These are phyloP conservation scores for Pythium dissimile DNA, from an alignment of 352 stramenopile species.

Conservation along the genomic window DNA sequence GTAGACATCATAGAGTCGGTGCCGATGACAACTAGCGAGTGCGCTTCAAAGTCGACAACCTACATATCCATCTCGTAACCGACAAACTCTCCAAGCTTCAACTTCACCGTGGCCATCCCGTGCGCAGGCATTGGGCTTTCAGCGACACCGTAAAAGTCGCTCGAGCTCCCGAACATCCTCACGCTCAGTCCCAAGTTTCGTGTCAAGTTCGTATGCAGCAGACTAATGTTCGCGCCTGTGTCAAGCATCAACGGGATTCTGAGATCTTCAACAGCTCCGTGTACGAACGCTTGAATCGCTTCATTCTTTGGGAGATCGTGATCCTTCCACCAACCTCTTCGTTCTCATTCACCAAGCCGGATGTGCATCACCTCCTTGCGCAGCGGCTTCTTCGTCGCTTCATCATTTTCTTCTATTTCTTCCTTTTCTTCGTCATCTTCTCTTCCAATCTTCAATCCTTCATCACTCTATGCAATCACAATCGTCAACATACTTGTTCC, in stretches of 20 bases:
- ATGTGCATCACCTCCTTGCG: not conserved
- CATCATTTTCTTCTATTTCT: slow-evolving; percentile 1
- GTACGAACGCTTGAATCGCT: slow-evolving; percentile 7
- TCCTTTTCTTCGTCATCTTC: not conserved
- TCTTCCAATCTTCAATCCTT: not conserved
- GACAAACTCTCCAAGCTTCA: slow-evolving; percentile 1
- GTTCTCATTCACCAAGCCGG: not conserved
- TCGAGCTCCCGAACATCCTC: slow-evolving; percentile 12
- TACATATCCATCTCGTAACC: slow-evolving; percentile 20
- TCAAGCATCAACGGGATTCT: slow-evolving; percentile 19
- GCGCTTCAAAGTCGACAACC: slow-evolving; percentile 21
- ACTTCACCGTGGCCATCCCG: slow-evolving; percentile 7
- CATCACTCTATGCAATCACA: not conserved
- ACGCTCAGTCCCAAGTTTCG: slow-evolving; percentile 11
- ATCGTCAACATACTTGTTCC: not conserved
- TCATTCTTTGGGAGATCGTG: slow-evolving; percentile 2
- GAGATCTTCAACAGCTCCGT: slow-evolving; percentile 5
- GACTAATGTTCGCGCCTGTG: slow-evolving; percentile 13
- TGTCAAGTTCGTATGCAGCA: slow-evolving; percentile 17
- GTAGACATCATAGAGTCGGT: slow-evolving; percentile 19
- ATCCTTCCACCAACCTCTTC: slow-evolving; percentile 9
- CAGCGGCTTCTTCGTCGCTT: not conserved
- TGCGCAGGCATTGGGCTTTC: slow-evolving; percentile 6
- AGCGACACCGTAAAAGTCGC: slow-evolving; percentile 11
- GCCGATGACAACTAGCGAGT: slow-evolving; percentile 16